These are phyloP conservation scores for Lipomyces sp. DNA, from an alignment of 805 yeast species.

Conservation along the genomic window DNA sequence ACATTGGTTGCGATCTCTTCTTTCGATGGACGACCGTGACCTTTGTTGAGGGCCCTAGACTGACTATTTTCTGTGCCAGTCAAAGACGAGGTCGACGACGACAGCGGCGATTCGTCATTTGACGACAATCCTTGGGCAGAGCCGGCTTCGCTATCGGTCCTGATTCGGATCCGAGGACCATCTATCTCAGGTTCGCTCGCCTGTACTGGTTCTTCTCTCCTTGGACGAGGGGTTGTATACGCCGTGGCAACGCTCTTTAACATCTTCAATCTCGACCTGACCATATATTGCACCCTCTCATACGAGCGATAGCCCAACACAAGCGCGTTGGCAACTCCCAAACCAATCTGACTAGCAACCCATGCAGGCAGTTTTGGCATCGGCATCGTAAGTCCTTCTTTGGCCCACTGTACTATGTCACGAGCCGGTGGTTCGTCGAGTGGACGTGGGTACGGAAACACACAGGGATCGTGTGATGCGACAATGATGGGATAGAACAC, in stretches of 20 bases:
- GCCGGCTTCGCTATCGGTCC: not conserved
- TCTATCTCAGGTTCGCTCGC: not conserved
- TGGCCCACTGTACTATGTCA: constrained; percentile 11
- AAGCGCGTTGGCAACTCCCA: constrained; percentile 34
- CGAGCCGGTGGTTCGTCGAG: not conserved
- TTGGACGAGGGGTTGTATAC: not conserved
- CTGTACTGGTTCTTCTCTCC: not conserved
- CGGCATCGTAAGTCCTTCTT: constrained; percentile 25
- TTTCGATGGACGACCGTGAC: constrained; percentile 1
- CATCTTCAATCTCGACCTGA: constrained; percentile 12
- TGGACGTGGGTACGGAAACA: constrained; percentile 6
- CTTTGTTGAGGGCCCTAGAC: not conserved
- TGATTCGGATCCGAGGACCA: constrained; percentile 10
- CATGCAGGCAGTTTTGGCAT: constrained; percentile 28
- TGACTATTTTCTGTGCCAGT: not conserved
- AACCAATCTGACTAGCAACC: constrained; percentile 34
- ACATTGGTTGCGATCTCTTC: constrained; percentile 4
- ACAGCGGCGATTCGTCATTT: not conserved
- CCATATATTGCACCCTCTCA: constrained; percentile 27
- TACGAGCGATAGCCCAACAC: constrained; percentile 32
- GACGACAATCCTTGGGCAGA: not conserved
- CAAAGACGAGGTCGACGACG: not conserved
- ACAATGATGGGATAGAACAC: constrained; percentile 1
- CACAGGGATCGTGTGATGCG: constrained; percentile 3
- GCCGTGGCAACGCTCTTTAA: not conserved